A percentile compares a stretch with the other conserved stretches of the same genome.
Evolutionary conservation across 139 green algal species (phyloP).

Genomic region (Monoraphidium neglectum): DNA sequence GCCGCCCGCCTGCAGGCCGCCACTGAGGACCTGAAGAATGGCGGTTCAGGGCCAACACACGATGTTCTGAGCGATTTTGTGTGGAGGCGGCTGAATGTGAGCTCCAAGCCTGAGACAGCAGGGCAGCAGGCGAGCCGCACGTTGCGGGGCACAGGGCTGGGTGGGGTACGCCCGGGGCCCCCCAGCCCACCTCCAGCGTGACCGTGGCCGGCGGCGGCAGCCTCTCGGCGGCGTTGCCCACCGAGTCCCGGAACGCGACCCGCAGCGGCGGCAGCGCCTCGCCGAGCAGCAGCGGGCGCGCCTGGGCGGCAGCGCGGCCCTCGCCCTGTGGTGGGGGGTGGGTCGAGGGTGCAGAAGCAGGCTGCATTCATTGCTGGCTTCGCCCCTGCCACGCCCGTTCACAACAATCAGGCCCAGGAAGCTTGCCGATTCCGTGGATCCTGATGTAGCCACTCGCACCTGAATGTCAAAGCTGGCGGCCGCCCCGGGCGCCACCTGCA

Average conservation of each 20-base stretch:
- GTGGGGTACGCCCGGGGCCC: neutral
- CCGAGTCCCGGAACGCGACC: constrained; percentile 49
- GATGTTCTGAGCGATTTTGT: too few relatives aligned
- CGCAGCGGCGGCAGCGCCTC: constrained; percentile 61
- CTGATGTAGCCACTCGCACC: too few relatives aligned
- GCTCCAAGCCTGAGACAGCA: too few relatives aligned
- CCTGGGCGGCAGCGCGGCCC: constrained; percentile 38
- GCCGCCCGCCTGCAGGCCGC: constrained; percentile 4
- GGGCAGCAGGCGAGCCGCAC: neutral
- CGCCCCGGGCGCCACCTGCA: constrained; percentile 46
- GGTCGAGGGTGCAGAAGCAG: too few relatives aligned
- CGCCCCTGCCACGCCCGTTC: neutral
- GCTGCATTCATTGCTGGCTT: too few relatives aligned
- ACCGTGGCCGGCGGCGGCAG: neutral
- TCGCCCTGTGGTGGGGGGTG: constrained; percentile 46
- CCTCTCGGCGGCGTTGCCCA: constrained; percentile 43
- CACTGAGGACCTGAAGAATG: constrained; percentile 30
- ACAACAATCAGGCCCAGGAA: neutral
- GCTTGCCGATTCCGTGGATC: neutral
- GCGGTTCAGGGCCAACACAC: too few relatives aligned
- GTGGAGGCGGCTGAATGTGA: too few relatives aligned
- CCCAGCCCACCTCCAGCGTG: neutral
- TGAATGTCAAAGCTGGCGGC: constrained; percentile 42
- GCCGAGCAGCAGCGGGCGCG: constrained; percentile 54
- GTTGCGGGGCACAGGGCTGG: too few relatives aligned